Percentiles rank a stretch among this genome's conserved stretches.
Evolutionary conservation across 805 yeast genomes (phyloP).

Genomic region (Candida tammaniensis): DNA sequence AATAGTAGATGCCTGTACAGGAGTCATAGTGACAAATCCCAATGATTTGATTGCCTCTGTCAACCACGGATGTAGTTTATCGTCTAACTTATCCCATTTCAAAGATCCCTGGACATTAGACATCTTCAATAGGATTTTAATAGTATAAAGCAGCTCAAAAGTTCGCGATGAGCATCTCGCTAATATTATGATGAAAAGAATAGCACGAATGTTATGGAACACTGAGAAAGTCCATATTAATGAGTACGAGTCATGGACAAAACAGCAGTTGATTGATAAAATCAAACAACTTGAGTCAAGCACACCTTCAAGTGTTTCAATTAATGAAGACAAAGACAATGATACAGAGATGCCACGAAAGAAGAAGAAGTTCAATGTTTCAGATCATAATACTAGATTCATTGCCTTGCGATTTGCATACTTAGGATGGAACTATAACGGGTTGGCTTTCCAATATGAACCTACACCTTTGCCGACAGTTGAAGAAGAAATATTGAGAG

Average conservation of each 20-base stretch:
- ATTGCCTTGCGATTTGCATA: constrained; percentile 85
- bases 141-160: neutral
- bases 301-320: neutral
- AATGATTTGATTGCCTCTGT: constrained; percentile 65
- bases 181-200: constrained; percentile 24
- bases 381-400: constrained; percentile 58
- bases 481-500: constrained; percentile 72
- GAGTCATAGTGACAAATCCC: constrained; percentile 85
- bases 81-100: constrained; percentile 57
- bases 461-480: constrained; percentile 82
- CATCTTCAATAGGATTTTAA: neutral
- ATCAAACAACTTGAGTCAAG: constrained; percentile 54
- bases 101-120: constrained; percentile 44
- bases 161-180: constrained; percentile 7
- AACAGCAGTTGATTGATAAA: constrained; percentile 57
- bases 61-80: constrained; percentile 66
- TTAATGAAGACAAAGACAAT: neutral
- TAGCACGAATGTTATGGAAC: constrained; percentile 18
- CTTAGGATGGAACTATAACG: constrained; percentile 92
- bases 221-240: constrained; percentile 2
- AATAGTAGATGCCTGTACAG: constrained; percentile 93
- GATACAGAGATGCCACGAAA: constrained; percentile 3
- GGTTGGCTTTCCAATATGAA: constrained; percentile 78
- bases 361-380: constrained; percentile 59
- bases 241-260: constrained; percentile 61